Conservation (phyloP, 129 eudicot genomes). For the Gnaphalium uliginosum region DNA sequence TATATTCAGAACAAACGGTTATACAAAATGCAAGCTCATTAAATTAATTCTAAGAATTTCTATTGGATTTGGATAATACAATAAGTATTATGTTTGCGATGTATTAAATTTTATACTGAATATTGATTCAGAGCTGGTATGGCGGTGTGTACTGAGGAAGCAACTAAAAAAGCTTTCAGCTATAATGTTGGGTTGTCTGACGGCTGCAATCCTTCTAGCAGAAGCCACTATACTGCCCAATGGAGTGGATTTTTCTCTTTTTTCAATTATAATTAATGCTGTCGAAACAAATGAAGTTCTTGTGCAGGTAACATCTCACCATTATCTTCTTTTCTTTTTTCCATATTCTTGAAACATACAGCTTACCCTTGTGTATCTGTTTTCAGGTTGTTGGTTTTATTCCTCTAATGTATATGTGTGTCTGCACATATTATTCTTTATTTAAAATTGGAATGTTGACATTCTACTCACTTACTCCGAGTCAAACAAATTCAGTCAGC, state of each 20-base stretch:
- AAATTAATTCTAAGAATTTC: not conserved
- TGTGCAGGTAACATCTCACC: constrained; percentile 67
- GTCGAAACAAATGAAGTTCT: constrained; percentile 54
- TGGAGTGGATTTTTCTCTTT: constrained; percentile 81
- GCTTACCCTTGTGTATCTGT: constrained; percentile 10
- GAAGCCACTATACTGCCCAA: constrained; percentile 83
- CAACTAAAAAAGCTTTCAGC: constrained; percentile 66
- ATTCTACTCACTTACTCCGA: constrained; percentile 84
- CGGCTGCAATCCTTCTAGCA: constrained; percentile 88
- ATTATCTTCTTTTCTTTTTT: not conserved
- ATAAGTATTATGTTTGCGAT: not conserved
- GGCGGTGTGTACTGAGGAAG: constrained; percentile 76
- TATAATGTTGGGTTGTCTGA: constrained; percentile 66
- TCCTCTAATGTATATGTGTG: constrained; percentile 86
- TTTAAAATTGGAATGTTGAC: constrained; percentile 84
- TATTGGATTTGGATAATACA: not conserved
- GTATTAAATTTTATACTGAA: constrained; percentile 1
- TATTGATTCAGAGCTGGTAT: constrained; percentile 58
- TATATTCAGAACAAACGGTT: not conserved
- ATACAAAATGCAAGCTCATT: not conserved
- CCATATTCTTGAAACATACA: not conserved
- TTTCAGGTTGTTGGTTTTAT: constrained; percentile 67
- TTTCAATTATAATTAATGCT: constrained; percentile 63
- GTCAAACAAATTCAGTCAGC: constrained; percentile 94
- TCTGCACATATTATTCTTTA: constrained; percentile 84